Evolutionary conservation across 78 protist genomes (phyloP).

Genomic region (Thecamonas trahens): DNA sequence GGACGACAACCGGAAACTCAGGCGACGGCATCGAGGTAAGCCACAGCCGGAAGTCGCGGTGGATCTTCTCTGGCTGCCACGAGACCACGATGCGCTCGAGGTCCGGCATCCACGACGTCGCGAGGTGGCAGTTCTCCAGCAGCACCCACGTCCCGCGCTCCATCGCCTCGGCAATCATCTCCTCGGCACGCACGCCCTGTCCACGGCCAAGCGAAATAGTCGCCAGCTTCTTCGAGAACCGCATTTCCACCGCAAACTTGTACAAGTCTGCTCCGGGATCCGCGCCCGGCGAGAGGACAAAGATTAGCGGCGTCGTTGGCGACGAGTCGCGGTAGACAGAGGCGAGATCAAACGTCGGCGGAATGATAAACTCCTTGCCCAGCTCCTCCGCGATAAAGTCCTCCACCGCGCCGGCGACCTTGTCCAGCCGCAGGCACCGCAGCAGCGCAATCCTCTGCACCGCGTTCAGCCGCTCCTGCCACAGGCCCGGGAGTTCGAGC

Average conservation of each 20-base stretch:
- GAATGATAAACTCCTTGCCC: conserved; percentile 60
- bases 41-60: conserved; percentile 82
- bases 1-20: conserved; percentile 77
- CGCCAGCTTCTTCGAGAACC: conserved; percentile 47
- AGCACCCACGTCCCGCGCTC: conserved; percentile 82
- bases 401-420: conserved; percentile 24
- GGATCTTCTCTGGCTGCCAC: conserved; percentile 30
- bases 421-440: conserved; percentile 67
- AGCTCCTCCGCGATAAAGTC: conserved; percentile 37
- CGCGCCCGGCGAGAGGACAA: conserved; percentile 83
- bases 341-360: conserved; percentile 81
- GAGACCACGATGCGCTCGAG: conserved; percentile 54
- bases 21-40: conserved; percentile 81
- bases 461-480: conserved; percentile 12
- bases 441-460: conserved; percentile 55
- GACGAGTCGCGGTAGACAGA: conserved; percentile 47
- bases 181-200: conserved; percentile 80
- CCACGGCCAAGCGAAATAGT: conserved; percentile 87
- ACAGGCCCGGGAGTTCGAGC: conserved; percentile 29
- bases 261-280: conserved; percentile 74
- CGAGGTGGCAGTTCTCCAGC: conserved; percentile 85
- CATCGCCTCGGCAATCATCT: conserved; percentile 45
- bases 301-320: conserved; percentile 67
- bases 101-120: conserved; percentile 63
- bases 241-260: conserved; percentile 62